These are phyloP conservation scores for Salix viminalis DNA, from an alignment of 345 rosid species.

Conservation along the genomic window DNA sequence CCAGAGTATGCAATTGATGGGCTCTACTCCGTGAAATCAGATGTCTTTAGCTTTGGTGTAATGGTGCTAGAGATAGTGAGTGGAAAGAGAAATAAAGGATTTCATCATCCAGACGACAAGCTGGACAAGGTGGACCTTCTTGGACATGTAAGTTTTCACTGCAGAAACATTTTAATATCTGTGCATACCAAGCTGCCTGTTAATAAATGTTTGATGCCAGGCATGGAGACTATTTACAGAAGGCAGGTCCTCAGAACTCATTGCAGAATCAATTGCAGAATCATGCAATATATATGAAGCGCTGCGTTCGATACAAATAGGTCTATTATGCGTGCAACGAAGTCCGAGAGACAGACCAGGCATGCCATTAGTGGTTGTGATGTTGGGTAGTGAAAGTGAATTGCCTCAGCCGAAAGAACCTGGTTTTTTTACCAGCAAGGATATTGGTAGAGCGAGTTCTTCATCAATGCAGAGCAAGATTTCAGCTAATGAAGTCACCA, in stretches of 20 bases:
- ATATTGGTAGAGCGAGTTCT: neutral
- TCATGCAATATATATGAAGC: neutral
- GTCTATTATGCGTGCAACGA: neutral
- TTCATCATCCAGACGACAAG: neutral
- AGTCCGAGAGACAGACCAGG: neutral
- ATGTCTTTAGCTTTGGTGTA: slow-evolving; percentile 13
- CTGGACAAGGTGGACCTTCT: slow-evolving; percentile 10
- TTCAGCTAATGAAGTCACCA: neutral
- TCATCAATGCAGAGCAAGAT: neutral
- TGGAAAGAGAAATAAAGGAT: slow-evolving; percentile 12
- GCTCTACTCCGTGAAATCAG: slow-evolving; percentile 10
- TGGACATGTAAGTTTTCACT: slow-evolving; percentile 4
- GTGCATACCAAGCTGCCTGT: neutral
- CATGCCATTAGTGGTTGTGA: neutral
- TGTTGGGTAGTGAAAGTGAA: neutral
- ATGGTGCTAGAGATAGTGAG: slow-evolving; percentile 5
- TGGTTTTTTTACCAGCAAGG: neutral
- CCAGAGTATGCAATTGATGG: slow-evolving; percentile 17
- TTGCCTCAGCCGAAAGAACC: slow-evolving; percentile 5
- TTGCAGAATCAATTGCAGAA: neutral
- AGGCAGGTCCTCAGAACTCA: neutral
- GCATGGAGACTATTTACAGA: neutral
- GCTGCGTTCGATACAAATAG: neutral
- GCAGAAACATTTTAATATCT: neutral
- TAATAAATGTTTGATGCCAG: neutral